Evolutionary conservation across 108 stramenopile species (phyloP), one percentile per base, ranked within the genome.

Genomic region (Heterococcus sp.): DNA sequence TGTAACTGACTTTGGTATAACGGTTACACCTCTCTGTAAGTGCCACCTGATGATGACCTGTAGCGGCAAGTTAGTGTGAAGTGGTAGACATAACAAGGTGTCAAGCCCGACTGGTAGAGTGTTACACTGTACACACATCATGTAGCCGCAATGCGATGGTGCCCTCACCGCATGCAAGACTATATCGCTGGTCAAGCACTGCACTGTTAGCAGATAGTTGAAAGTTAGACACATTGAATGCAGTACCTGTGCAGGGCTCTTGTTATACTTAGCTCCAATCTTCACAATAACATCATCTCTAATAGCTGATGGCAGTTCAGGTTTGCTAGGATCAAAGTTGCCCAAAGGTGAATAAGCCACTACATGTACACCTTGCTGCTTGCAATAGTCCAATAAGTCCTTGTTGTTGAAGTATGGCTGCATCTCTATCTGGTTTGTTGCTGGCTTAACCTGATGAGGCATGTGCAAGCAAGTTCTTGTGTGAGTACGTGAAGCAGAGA

Each of bases 1-100:
- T 3, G 77, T 85, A 63, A 84, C 83, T 27, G 78, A 82, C 83
- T 85, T 85, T 14, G 85, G 85, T n/a, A 85, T 85, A 8, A 85
- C 84, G 27, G 83, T 80, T 5, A 75, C 76, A 3, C 76, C 83
- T n/a, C 69, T 78, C 79, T 85, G 85, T 0, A 84, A 75, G 37
- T 85, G 77, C 85, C 85, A 85, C 32, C 85, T 76, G 73, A 85
- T 75, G 26, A 85, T 80, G 28, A 85, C 76, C 83, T 85, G 85
- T 26, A n/a, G n/a, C n/a, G n/a, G n/a, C n/a, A 29, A 2, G 71
- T 30, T 11, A 3, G 30, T 3, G 27, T 30, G 35, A 71, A 8
- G 28, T 5, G 70, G 5, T 38, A 29, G 30, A 38, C 31, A 8
- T 28, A 30, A 1, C 1, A 37, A 38, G 5, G 37, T 38, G 30